Evolutionary conservation across 2,329 filamentous ascomycete genomes (phyloP).

Genomic region (Parascedosporium putredinis): DNA sequence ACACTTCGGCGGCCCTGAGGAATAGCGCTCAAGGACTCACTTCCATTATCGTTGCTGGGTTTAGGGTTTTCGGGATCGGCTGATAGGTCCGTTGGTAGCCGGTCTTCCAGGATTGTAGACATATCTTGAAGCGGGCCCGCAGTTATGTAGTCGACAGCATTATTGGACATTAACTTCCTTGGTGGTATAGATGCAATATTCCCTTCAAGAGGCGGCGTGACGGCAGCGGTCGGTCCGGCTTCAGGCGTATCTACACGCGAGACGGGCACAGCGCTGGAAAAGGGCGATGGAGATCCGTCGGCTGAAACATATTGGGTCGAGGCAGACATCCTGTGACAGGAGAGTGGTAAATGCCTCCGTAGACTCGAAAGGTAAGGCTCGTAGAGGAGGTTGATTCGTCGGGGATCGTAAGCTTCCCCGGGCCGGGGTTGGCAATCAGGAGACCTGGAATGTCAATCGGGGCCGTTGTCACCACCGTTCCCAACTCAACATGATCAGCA

Average conservation of each 20-base stretch:
- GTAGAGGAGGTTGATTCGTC: too few species aligned
- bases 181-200: constrained; percentile 2
- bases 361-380: too few species aligned
- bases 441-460: not conserved
- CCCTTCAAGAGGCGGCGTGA: not conserved
- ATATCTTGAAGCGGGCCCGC: not conserved
- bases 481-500: not conserved
- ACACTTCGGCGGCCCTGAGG: constrained; percentile 46
- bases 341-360: not conserved
- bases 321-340: not conserved
- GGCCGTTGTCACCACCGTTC: not conserved
- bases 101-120: not conserved
- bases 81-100: not conserved
- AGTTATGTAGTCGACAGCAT: not conserved
- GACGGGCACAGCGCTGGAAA: not conserved
- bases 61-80: not conserved
- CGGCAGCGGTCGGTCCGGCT: too few species aligned
- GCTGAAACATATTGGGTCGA: not conserved
- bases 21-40: not conserved
- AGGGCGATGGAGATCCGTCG: not conserved
- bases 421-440: not conserved
- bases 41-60: constrained; percentile 1
- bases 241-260: not conserved
- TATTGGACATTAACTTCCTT: not conserved
- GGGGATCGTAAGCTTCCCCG: not conserved